Base-by-base conservation (phyloP, 2,329 filamentous ascomycete genomes). In the Colletotrichum godetiae region DNA sequence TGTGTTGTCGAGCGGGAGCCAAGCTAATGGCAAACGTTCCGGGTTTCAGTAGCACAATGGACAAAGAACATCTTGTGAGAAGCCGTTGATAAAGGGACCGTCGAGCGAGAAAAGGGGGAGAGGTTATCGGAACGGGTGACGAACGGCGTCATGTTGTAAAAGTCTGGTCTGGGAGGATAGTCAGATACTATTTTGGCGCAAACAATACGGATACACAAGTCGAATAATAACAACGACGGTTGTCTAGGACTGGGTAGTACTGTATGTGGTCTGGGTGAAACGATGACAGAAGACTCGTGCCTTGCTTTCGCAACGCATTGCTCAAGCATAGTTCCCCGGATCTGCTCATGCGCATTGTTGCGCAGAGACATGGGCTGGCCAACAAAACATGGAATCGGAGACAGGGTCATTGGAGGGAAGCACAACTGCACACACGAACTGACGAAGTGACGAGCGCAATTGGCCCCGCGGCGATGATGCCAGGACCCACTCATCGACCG, bases 341-440 rank as follows among this genome's bases (percentile, higher is more conserved):
- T 65, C 66, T 33, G 71, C 29, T 61, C 60, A 73, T 71, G 71
- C 60, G 31, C 67, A 61, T 73, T 24, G 60, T 61, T 70, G 61
- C 67, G 61, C 55, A 66, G 67, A 71, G 55, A 71, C 37, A 49
- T 52, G 67, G 33, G 60, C 60, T 1, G 37, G 22, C 56, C 67
- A 70, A 60, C 67, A 70, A 60, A 73, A 65, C 60, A 65, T 61
- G 60, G 67, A n/a, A 70, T 64, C 55, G 24, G 46, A 55, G 57
- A 53, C 29, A 31, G 42, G 29, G 11, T 4, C 61, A 10, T 24
- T 13, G 24, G 52, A 24, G 29, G 4, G 22, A 55, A 55, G 52
- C 5, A 29, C 11, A 35, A 27, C 15, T 42, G 37, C 37, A 42
- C 5, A 42, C 37, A 42, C 37, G 37, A 42, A 42, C 37, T 5